phyloP scores from a whole-genome alignment of 2,329 filamentous ascomycete species.

The Penicillium occitanis region DNA sequence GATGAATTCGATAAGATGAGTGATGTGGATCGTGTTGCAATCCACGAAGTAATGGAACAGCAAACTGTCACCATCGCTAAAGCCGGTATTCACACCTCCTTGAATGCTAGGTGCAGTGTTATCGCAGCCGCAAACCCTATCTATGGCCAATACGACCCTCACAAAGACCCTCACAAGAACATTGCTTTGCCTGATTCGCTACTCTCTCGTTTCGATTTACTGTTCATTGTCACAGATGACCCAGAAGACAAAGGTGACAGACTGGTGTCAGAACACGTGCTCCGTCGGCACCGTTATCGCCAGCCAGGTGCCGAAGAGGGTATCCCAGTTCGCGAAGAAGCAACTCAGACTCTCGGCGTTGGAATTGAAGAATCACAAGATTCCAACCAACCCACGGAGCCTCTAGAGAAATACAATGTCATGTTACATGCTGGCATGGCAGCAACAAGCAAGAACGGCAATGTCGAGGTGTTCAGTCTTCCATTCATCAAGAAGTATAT shows the following conservation, averaged over 20 bases:
- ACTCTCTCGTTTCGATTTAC: conserved; percentile 94
- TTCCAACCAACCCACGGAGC: conserved; percentile 73
- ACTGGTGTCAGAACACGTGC: conserved; percentile 90
- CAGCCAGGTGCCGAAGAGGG: conserved; percentile 92
- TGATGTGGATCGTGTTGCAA: conserved; percentile 93
- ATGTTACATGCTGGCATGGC: conserved; percentile 95
- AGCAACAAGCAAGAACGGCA: conserved; percentile 69
- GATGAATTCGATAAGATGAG: conserved; percentile 99
- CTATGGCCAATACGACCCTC: conserved; percentile 96
- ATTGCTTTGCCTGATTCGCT: conserved; percentile 96
- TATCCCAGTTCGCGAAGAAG: conserved; percentile 86
- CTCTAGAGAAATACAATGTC: conserved; percentile 93
- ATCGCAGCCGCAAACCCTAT: conserved; percentile 96
- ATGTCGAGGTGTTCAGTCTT: conserved; percentile 87
- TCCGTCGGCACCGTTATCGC: conserved; percentile 95
- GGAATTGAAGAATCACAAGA: conserved; percentile 75
- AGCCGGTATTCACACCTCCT: conserved; percentile 93
- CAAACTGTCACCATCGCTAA: conserved; percentile 99
- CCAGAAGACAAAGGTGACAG: conserved; percentile 92
- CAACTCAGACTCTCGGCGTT: conserved; percentile 79
- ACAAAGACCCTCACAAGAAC: conserved; percentile 98
- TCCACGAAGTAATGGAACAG: conserved; percentile 99
- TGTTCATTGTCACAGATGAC: conserved; percentile 97
- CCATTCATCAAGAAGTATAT: conserved; percentile 99
- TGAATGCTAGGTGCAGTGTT: conserved; percentile 95